These are phyloP conservation scores for Leonotis leonurus DNA, from an alignment of 257 asterid species.

Conservation along the genomic window DNA sequence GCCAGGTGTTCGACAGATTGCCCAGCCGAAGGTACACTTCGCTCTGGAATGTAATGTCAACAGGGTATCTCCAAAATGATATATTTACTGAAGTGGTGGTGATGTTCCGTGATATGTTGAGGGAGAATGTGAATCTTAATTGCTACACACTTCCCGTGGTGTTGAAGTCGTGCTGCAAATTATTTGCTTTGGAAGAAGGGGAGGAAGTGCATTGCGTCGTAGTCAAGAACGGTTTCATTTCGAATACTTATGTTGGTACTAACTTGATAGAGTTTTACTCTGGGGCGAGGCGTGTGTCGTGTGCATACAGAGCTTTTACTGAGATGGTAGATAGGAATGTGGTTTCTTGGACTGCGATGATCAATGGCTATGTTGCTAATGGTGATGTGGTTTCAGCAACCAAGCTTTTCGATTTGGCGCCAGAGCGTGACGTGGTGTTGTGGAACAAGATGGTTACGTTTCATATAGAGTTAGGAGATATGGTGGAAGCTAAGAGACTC, in stretches of 20 bases:
- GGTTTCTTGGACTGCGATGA: conserved; percentile 83
- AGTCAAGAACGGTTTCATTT: conserved; percentile 42
- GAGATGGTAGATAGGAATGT: conserved; percentile 77
- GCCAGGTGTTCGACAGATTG: conserved; percentile 58
- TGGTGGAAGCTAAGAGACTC: conserved; percentile 60
- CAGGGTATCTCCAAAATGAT: conserved; percentile 58
- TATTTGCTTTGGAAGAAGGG: conserved; percentile 48
- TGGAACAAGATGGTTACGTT: conserved; percentile 71
- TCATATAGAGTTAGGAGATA: conserved; percentile 47
- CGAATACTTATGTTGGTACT: conserved; percentile 53
- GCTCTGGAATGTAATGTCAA: conserved; percentile 65
- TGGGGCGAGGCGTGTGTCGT: conserved; percentile 22
- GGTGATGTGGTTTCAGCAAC: conserved; percentile 56
- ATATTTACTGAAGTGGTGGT: conserved; percentile 29
- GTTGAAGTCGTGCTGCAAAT: conserved; percentile 60
- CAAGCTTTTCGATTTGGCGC: conserved; percentile 69
- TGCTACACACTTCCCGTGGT: conserved; percentile 63
- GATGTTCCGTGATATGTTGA: conserved; percentile 52
- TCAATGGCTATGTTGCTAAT: conserved; percentile 45
- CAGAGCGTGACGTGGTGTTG: conserved; percentile 63
- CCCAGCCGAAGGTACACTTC: conserved; percentile 39
- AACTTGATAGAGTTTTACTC: conserved; percentile 73
- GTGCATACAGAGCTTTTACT: conserved; percentile 51
- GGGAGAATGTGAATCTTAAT: conserved; percentile 52
- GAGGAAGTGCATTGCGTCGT: conserved; percentile 53